Evolutionary conservation across 2,329 filamentous ascomycete genomes (phyloP).

Genomic region (Eurotiales sp.): DNA sequence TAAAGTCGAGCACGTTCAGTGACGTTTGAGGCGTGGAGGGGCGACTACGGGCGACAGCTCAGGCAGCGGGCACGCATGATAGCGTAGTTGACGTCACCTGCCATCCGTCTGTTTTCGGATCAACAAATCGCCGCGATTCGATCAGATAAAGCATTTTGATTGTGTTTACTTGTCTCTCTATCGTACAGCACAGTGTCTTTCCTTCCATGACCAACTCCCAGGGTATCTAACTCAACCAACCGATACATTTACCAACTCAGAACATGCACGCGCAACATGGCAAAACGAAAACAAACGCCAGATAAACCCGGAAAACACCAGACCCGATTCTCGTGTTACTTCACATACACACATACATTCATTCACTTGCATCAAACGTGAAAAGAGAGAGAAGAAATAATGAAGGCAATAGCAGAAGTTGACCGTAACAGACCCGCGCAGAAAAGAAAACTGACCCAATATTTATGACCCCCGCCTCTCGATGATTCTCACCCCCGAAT

Average conservation of each 20-base stretch:
- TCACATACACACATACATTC: not conserved
- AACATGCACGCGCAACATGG: too few species aligned
- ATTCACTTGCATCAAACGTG: too few species aligned
- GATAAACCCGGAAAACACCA: not conserved
- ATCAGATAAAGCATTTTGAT: too few species aligned
- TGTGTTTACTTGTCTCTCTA: too few species aligned
- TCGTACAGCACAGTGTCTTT: too few species aligned
- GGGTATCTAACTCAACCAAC: too few species aligned
- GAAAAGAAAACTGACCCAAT: not conserved
- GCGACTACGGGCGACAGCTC: constrained; percentile 5
- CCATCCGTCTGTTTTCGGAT: too few species aligned
- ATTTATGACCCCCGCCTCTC: not conserved
- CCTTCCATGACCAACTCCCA: too few species aligned
- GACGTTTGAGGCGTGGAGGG: constrained; percentile 11
- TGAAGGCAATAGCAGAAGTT: not conserved
- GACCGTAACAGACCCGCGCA: not conserved
- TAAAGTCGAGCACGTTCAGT: not conserved
- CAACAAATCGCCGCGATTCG: too few species aligned
- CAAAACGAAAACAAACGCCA: not conserved
- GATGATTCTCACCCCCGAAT: constrained; percentile 3
- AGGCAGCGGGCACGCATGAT: not conserved
- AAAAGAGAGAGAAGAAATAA: not conserved
- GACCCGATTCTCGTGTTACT: too few species aligned
- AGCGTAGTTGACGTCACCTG: constrained; percentile 11
- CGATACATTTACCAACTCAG: too few species aligned